phyloP scores from a whole-genome alignment of 1,284 basidiomycete genomes.

The Rhodofomes roseus region DNA sequence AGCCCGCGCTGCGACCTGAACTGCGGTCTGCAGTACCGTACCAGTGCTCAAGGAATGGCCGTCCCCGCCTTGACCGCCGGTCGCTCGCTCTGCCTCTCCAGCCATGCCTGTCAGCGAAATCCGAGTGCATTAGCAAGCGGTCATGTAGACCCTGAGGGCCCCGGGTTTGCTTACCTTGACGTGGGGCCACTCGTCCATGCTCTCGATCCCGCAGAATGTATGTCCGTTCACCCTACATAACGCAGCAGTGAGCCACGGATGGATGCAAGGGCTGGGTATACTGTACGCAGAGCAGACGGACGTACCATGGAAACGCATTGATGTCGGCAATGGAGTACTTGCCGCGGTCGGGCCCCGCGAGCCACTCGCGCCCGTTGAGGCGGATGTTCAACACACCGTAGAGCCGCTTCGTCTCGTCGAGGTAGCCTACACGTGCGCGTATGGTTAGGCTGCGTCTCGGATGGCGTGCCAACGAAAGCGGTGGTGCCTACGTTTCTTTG shows the following conservation, averaged over 20 bases:
- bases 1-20: too few species aligned
- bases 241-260: too few species aligned
- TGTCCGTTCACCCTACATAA: conserved; percentile 34
- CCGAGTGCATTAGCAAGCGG: conserved; percentile 15
- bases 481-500: conserved; percentile 49
- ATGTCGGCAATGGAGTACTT: conserved; percentile 68
- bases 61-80: conserved; percentile 38
- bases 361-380: conserved; percentile 57
- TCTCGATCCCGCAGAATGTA: conserved; percentile 46
- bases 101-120: conserved; percentile 39
- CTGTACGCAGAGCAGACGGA: not conserved
- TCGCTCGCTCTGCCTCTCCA: conserved; percentile 37
- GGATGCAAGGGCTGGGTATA: too few species aligned
- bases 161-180: conserved; percentile 18
- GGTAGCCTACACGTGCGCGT: conserved; percentile 46
- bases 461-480: not conserved
- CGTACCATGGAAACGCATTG: conserved; percentile 51
- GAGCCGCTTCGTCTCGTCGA: conserved; percentile 72
- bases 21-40: too few species aligned
- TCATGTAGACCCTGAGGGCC: not conserved
- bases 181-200: conserved; percentile 41
- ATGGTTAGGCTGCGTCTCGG: not conserved
- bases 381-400: conserved; percentile 73
- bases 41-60: conserved; percentile 16
- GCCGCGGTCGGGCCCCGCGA: conserved; percentile 63